Percentiles rank a stretch among this genome's conserved stretches.
Evolutionary conservation across 441 rosid genomes (phyloP).

Genomic region (Eutrema salsugineum): DNA sequence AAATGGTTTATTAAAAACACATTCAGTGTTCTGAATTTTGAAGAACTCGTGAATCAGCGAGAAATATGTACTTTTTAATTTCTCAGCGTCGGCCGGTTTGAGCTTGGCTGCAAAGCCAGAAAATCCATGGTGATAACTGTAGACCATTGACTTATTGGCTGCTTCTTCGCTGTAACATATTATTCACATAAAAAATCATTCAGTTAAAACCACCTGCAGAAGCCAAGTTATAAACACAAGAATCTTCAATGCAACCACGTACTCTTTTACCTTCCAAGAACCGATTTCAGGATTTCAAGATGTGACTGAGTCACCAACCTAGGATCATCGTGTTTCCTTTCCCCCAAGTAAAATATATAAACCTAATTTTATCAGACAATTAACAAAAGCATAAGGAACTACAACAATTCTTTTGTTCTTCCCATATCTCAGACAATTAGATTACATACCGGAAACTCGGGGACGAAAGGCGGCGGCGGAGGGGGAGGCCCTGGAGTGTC

Average conservation of each 20-base stretch:
- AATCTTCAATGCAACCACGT: slow-evolving; percentile 9
- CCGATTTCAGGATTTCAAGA: slow-evolving; percentile 32
- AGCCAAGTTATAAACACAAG: not conserved
- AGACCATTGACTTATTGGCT: slow-evolving; percentile 44
- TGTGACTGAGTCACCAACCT: slow-evolving; percentile 26
- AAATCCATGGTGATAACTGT: slow-evolving; percentile 67
- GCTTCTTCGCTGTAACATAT: slow-evolving; percentile 42
- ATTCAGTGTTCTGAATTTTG: not conserved
- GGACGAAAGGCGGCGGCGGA: not conserved
- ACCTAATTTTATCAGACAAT: slow-evolving; percentile 10
- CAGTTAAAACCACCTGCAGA: not conserved
- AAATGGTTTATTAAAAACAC: not conserved
- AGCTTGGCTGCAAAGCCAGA: slow-evolving; percentile 77
- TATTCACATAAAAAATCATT: not conserved
- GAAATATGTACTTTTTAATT: slow-evolving; percentile 38
- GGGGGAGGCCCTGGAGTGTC: no score
- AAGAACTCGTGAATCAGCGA: not conserved
- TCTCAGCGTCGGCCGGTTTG: slow-evolving; percentile 44
- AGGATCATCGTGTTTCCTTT: slow-evolving; percentile 26
- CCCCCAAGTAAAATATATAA: slow-evolving; percentile 34
- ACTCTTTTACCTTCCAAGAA: slow-evolving; percentile 41
- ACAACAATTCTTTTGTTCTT: not conserved
- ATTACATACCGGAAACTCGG: slow-evolving; percentile 18
- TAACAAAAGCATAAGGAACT: not conserved
- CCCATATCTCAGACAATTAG: not conserved